A percentile compares a stretch with the other conserved stretches of the same genome.
phyloP scores from a whole-genome alignment of 495 filamentous ascomycete genomes.

The Staphylotrichum longicolle region DNA sequence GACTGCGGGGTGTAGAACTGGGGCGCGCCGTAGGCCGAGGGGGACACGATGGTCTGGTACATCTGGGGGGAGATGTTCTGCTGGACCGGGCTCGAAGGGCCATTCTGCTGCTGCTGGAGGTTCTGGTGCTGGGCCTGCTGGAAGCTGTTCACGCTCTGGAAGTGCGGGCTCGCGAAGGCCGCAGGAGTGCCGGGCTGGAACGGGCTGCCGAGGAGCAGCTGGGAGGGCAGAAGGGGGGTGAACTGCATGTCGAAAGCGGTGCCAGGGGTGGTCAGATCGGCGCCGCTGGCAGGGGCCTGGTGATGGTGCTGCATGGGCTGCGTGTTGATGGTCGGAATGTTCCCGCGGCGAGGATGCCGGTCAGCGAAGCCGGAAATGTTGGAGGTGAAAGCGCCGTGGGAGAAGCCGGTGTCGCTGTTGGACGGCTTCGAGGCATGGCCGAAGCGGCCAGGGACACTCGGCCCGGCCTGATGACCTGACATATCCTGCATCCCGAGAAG shows the following conservation, averaged over 20 bases:
- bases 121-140: constrained; percentile 62
- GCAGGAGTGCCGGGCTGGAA: constrained; percentile 94
- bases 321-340: constrained; percentile 94
- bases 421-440: constrained; percentile 70
- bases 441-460: constrained; percentile 56
- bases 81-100: constrained; percentile 50
- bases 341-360: constrained; percentile 73
- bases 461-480: constrained; percentile 59
- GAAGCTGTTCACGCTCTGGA: constrained; percentile 77
- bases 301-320: constrained; percentile 52
- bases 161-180: constrained; percentile 86
- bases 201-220: constrained; percentile 90
- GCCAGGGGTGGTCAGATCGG: constrained; percentile 81
- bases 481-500: constrained; percentile 85
- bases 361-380: constrained; percentile 80
- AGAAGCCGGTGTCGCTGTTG: constrained; percentile 82
- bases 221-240: constrained; percentile 89
- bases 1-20: constrained; percentile 83
- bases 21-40: constrained; percentile 67
- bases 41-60: constrained; percentile 75
- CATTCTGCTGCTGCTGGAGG: constrained; percentile 57
- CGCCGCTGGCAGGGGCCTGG: constrained; percentile 42
- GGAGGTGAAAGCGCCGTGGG: constrained; percentile 82
- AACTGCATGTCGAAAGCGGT: constrained; percentile 97
- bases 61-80: constrained; percentile 64